These are phyloP conservation scores for Fusarium nematophilum DNA, from an alignment of 2,329 filamentous ascomycete species.

Conservation along the genomic window DNA sequence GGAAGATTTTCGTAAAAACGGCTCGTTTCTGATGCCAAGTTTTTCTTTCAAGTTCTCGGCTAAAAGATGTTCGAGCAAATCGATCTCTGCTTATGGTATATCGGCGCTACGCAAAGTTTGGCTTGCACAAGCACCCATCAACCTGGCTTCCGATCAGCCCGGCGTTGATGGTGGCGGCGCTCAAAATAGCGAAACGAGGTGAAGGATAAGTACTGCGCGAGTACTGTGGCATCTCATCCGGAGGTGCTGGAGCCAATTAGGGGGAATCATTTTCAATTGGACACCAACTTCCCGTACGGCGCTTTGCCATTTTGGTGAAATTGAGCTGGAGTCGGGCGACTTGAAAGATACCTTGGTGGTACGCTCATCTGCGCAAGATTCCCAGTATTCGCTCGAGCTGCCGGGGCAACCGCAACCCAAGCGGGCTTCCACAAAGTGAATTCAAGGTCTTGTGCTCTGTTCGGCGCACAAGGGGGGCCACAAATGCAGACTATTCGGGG, in stretches of 20 bases:
- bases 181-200: constrained; percentile 11
- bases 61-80: too few relatives aligned
- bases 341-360: background rate
- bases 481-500: constrained; percentile 24
- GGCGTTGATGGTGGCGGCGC: constrained; percentile 20
- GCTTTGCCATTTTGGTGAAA: background rate
- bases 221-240: background rate
- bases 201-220: background rate
- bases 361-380: constrained; percentile 14
- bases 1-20: too few relatives aligned
- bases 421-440: constrained; percentile 16
- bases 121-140: too few relatives aligned
- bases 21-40: too few relatives aligned
- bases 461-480: constrained; percentile 12
- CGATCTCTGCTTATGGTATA: too few relatives aligned
- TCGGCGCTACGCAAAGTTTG: too few relatives aligned
- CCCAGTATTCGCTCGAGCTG: constrained; percentile 30
- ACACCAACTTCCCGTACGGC: background rate
- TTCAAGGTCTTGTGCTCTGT: constrained; percentile 16
- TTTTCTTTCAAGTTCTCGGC: too few relatives aligned
- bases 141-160: background rate
- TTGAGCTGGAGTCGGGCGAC: background rate
- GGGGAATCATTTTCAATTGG: background rate
- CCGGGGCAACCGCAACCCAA: constrained; percentile 33
- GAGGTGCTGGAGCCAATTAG: background rate